Conservation (phyloP, 2,329 filamentous ascomycete genomes). For the Septoria linicola region DNA sequence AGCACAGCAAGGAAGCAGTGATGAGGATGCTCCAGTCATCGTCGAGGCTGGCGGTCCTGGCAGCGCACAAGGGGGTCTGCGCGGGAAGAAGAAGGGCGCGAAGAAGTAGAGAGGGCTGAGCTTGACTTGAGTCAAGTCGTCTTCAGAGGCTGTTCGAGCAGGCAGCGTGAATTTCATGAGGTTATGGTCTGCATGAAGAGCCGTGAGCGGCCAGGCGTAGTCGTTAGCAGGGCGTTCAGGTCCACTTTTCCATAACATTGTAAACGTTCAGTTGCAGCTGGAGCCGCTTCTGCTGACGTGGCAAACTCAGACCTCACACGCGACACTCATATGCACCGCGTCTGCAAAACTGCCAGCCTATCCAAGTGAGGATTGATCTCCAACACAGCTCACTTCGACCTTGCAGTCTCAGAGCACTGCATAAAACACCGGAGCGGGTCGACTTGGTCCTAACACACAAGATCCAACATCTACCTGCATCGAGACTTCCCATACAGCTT, state of each 20-base stretch:
- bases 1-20: slow-evolving; percentile 47
- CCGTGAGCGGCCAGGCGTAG: not conserved
- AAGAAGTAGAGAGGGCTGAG: slow-evolving; percentile 58
- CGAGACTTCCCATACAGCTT: too few relatives aligned
- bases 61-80: slow-evolving; percentile 38
- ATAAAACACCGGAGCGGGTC: too few relatives aligned
- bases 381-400: too few relatives aligned
- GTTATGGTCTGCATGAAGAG: not conserved
- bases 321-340: too few relatives aligned
- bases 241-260: not conserved
- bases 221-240: slow-evolving; percentile 2
- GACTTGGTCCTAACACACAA: too few relatives aligned
- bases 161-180: not conserved
- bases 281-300: not conserved
- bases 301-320: too few relatives aligned
- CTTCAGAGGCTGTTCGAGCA: not conserved
- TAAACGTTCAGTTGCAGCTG: not conserved
- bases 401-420: too few relatives aligned
- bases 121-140: too few relatives aligned
- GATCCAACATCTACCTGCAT: too few relatives aligned
- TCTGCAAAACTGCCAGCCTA: too few relatives aligned
- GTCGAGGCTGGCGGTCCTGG: slow-evolving; percentile 63
- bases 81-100: slow-evolving; percentile 60
- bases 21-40: slow-evolving; percentile 70
- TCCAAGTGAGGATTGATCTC: too few relatives aligned